These are phyloP conservation scores for Penicillium pulvis DNA, from an alignment of 495 filamentous ascomycete genomes.

Conservation along the genomic window DNA sequence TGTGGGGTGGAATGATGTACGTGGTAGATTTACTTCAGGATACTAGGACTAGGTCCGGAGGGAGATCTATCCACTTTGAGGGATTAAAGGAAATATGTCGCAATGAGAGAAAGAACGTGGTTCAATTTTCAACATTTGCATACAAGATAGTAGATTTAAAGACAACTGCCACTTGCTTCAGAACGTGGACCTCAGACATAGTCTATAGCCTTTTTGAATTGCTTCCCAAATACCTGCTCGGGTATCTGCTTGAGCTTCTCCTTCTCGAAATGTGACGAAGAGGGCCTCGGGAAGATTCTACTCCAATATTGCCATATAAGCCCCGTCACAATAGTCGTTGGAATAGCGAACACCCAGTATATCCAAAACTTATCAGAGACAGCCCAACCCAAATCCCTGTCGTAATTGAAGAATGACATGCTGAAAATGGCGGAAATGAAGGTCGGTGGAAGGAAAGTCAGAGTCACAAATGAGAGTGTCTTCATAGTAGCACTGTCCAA, in stretches of 20 bases:
- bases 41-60: neutral
- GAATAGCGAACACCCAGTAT: constrained; percentile 38
- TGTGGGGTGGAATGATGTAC: neutral
- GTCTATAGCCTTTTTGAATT: neutral
- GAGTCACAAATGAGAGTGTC: constrained; percentile 36
- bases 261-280: neutral
- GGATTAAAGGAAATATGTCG: neutral
- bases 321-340: constrained; percentile 28
- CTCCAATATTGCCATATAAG: constrained; percentile 29
- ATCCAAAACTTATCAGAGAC: constrained; percentile 39
- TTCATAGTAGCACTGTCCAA: constrained; percentile 40
- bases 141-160: neutral
- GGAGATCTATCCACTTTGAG: neutral
- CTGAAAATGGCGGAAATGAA: constrained; percentile 43
- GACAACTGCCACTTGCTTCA: too few species aligned
- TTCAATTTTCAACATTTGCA: neutral
- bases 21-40: neutral
- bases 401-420: constrained; percentile 39
- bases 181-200: too few species aligned
- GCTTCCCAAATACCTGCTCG: too few species aligned
- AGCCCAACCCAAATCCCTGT: constrained; percentile 20
- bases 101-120: neutral
- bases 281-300: constrained; percentile 11
- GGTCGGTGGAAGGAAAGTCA: constrained; percentile 41
- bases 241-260: neutral